Base-by-base conservation (phyloP, 169 alveolate species). In the Sarcocystis neurona region DNA sequence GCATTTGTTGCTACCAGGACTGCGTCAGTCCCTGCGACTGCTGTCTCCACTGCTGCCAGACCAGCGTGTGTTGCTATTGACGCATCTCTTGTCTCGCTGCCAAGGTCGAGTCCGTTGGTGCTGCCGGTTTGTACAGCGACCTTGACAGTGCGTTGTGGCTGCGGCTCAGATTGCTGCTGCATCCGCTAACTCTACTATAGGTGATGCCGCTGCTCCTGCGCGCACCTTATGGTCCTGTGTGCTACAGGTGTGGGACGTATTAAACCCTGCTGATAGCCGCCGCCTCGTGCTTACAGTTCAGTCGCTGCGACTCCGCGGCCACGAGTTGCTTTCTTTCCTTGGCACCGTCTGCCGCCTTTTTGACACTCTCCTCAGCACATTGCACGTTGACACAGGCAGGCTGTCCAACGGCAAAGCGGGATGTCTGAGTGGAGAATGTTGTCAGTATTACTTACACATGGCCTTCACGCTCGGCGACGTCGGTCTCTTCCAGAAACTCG, bases 381-480 rank as follows among this genome's bases (percentile, higher is more conserved):
- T 72, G 8, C 46, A 56, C 6, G 4, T 72, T 5, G 37, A 6
- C 82, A 39, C 18, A 12, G 82, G 41, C 23, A 48, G 60, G n/a
- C 23, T 53, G 66, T 53, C 66, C 23, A 10, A 15, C 5, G 58
- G 82, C 20, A 8, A 48, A 15, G n/a, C 50, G 8, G 48, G 60
- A 4, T 39, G 23, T 18, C 91, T 84, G 3, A 50, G 91, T 60
- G 77, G 79, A 15, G 91, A 87, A 50, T 75, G 80, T 20, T 72
- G 80, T 2, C 91, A 87, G 79, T 87, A 56, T 53, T 87, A 87
- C 56, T 60, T 87, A 1, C 91, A 87, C 60, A 75, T 87, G 85
- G 91, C 91, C 4, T 87, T 87, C 34, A 34, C 91, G 8, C 47
- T 87, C 2, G 91, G 77, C 56, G 68, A 77, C 43, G 70, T 30